Conservation (phyloP, 257 asterid genomes). For the Solanum medicagineum region DNA sequence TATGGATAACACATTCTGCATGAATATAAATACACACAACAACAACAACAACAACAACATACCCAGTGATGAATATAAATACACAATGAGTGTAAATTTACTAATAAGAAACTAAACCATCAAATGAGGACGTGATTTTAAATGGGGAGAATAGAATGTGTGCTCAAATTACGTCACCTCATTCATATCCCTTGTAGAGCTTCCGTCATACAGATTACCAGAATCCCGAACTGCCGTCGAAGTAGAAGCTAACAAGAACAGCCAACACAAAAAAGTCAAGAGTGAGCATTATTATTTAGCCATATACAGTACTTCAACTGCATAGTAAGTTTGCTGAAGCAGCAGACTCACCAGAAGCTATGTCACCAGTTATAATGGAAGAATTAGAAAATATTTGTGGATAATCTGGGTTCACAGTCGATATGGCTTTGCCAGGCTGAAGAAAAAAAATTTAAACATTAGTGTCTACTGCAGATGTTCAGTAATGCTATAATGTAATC, state of each 20-base stretch:
- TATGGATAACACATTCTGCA: conserved; percentile 24
- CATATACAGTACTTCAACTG: conserved; percentile 7
- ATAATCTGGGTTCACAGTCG: conserved; percentile 1
- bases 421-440: conserved; percentile 14
- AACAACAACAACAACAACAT: too few relatives aligned
- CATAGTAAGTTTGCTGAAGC: conserved; percentile 1
- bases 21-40: background rate
- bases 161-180: conserved; percentile 29
- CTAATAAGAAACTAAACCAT: background rate
- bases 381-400: background rate
- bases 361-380: conserved; percentile 6
- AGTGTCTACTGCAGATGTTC: background rate
- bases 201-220: conserved; percentile 4
- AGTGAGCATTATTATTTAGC: background rate
- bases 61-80: background rate
- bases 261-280: background rate
- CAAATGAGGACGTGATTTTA: background rate
- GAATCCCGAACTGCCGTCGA: conserved; percentile 8
- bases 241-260: conserved; percentile 9
- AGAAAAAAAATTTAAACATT: background rate
- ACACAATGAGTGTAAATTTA: background rate
- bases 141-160: background rate
- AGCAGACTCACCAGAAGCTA: conserved; percentile 7
- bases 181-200: conserved; percentile 8
- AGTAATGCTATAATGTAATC: background rate